Conservation (phyloP, 2,329 filamentous ascomycete species). For the Apiospora koreana region DNA sequence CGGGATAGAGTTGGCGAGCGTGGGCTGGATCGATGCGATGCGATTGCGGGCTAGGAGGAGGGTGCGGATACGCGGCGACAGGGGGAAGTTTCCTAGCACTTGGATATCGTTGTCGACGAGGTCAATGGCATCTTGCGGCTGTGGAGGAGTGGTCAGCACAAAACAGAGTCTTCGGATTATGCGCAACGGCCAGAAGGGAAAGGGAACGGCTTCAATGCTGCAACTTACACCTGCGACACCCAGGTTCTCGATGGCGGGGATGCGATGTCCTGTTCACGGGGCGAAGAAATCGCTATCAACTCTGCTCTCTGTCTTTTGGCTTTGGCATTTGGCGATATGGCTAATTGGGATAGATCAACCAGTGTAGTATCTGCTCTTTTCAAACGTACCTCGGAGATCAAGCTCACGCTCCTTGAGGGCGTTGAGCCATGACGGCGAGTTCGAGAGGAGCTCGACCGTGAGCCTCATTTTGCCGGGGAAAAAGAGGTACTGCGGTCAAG, state of each 20-base stretch:
- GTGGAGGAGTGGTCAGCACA: conserved; percentile 15
- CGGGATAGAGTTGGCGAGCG: conserved; percentile 73
- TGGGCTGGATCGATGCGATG: conserved; percentile 76
- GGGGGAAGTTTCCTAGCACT: conserved; percentile 86
- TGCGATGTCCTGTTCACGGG: conserved; percentile 84
- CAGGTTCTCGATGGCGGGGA: conserved; percentile 95
- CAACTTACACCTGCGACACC: conserved; percentile 83
- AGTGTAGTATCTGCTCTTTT: conserved; percentile 98
- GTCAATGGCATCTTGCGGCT: conserved; percentile 97
- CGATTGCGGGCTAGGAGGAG: conserved; percentile 90
- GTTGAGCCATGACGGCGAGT: conserved; percentile 97
- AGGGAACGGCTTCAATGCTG: neutral
- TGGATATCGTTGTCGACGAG: conserved; percentile 98
- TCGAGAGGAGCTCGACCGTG: conserved; percentile 90
- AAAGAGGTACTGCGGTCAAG: conserved; percentile 10
- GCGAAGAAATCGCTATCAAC: conserved; percentile 74
- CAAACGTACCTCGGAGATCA: conserved; percentile 96
- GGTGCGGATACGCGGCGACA: conserved; percentile 83
- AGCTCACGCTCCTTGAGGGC: conserved; percentile 98
- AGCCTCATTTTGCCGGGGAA: conserved; percentile 73
- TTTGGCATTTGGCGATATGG: conserved; percentile 16
- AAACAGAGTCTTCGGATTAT: neutral
- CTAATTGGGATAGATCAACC: conserved; percentile 36
- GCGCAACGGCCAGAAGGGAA: conserved; percentile 12
- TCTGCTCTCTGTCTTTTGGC: conserved; percentile 56